Conservation (phyloP, 129 eudicot genomes). For the Chrysanthemum makinoi region DNA sequence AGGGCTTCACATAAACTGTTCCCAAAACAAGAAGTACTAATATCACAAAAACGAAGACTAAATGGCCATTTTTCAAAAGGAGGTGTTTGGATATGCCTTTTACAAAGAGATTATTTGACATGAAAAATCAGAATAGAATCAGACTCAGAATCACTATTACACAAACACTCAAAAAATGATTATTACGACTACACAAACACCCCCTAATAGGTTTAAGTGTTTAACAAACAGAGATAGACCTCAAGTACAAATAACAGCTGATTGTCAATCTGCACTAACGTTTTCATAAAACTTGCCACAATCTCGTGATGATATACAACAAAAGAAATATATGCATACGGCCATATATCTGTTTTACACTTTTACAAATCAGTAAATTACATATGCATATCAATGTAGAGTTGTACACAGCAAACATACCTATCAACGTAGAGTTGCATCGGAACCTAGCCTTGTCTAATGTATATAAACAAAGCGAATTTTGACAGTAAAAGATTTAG, state of each 20-base stretch:
- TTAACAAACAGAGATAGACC: not conserved
- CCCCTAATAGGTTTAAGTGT: not conserved
- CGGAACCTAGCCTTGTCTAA: not conserved
- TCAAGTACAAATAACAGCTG: not conserved
- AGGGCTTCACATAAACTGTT: not conserved
- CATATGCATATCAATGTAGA: not conserved
- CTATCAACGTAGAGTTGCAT: not conserved
- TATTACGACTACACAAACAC: not conserved
- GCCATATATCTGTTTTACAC: not conserved
- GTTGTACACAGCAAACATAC: not conserved
- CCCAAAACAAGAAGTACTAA: not conserved
- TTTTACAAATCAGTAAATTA: not conserved
- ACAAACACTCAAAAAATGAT: not conserved
- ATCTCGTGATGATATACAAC: not conserved
- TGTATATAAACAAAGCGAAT: not conserved
- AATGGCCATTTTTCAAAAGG: not conserved
- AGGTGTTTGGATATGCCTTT: conserved; percentile 3
- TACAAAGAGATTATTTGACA: not conserved
- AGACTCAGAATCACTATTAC: not conserved
- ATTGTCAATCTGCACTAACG: too few relatives aligned
- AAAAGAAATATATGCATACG: not conserved
- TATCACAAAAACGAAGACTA: not conserved
- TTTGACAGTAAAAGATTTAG: not conserved
- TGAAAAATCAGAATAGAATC: not conserved
- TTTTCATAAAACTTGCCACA: too few relatives aligned